A percentile compares a stretch with the other conserved stretches of the same genome.
Conservation (phyloP, 1,139 yeast genomes). For the Spencermartinsiella ligniputridi region DNA sequence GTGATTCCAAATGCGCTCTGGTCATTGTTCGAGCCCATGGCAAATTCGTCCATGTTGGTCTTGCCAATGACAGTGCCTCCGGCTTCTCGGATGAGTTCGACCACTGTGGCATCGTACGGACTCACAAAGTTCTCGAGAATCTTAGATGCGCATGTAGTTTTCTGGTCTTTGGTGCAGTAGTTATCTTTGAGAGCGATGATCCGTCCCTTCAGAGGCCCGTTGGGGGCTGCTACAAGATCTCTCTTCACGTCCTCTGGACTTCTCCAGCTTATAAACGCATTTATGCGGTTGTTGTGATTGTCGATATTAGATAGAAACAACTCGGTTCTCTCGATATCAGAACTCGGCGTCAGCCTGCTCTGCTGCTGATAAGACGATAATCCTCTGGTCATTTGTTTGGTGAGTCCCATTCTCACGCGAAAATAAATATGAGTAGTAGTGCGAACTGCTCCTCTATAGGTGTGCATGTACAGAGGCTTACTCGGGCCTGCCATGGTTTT, state of each 20-base stretch:
- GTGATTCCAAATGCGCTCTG: constrained; percentile 50
- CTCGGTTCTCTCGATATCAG: constrained; percentile 18
- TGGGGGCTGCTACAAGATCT: constrained; percentile 10
- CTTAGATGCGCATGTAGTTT: constrained; percentile 75
- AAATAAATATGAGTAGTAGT: not conserved
- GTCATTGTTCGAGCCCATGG: constrained; percentile 74
- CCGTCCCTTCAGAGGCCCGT: constrained; percentile 24
- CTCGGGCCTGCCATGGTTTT: not conserved
- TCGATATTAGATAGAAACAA: constrained; percentile 26
- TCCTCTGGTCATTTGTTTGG: not conserved
- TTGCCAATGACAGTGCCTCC: constrained; percentile 68
- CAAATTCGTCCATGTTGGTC: constrained; percentile 95
- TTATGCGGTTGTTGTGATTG: constrained; percentile 27
- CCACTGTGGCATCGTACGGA: constrained; percentile 81
- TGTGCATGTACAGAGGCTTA: not conserved
- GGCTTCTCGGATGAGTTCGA: constrained; percentile 44
- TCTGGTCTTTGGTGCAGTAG: constrained; percentile 56
- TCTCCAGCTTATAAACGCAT: constrained; percentile 32
- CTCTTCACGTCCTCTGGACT: constrained; percentile 2
- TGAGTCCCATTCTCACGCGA: not conserved
- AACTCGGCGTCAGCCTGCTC: no score
- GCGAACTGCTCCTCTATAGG: not conserved
- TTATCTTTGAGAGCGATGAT: constrained; percentile 68
- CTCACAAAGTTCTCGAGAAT: constrained; percentile 51
- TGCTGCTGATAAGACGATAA: no score